Conservation (phyloP, 2,329 filamentous ascomycete species). For the Beauveria varroae region DNA sequence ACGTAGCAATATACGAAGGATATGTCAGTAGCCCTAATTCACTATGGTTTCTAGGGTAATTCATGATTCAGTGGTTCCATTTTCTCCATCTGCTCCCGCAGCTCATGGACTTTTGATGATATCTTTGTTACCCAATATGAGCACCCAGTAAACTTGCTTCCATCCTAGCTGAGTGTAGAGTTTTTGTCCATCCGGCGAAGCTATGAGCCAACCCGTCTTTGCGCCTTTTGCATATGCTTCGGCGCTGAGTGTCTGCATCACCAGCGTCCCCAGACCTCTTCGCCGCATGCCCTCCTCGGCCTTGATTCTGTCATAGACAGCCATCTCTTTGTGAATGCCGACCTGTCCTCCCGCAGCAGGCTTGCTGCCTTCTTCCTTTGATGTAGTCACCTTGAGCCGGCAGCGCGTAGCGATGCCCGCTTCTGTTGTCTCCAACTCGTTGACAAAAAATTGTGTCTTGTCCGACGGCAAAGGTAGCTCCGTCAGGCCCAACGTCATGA, state of each 20-base stretch:
- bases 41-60: too few relatives aligned
- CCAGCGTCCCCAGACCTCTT: not conserved
- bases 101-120: not conserved
- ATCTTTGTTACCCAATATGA: not conserved
- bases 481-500: not conserved
- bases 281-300: conserved; percentile 8
- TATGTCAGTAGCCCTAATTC: too few relatives aligned
- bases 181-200: not conserved
- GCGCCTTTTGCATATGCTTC: not conserved
- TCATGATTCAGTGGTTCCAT: not conserved
- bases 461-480: not conserved
- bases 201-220: conserved; percentile 6
- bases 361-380: not conserved
- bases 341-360: not conserved
- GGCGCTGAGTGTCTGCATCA: not conserved
- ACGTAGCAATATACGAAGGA: too few relatives aligned
- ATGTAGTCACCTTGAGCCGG: not conserved
- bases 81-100: not conserved
- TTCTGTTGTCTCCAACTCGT: not conserved
- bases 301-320: conserved; percentile 6
- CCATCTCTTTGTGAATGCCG: not conserved
- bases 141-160: conserved; percentile 10
- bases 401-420: not conserved
- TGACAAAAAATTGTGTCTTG: not conserved
- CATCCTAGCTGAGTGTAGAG: conserved; percentile 14